A percentile compares a stretch with the other conserved stretches of the same genome.
Evolutionary conservation across 352 stramenopile genomes (phyloP).

Genomic region (Aphanomyces invadans): DNA sequence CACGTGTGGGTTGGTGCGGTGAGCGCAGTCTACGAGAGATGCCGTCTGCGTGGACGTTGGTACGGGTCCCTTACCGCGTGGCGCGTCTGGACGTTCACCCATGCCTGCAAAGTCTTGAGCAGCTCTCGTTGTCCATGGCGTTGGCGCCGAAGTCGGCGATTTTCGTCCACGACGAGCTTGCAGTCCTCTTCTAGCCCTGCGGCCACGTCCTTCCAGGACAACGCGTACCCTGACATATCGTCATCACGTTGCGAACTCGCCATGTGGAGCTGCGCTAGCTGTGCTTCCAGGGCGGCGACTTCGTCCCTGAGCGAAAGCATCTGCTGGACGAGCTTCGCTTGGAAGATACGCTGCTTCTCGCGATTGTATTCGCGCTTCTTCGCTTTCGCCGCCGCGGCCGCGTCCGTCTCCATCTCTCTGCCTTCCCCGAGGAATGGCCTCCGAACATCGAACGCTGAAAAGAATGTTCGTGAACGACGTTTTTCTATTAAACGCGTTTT

Average conservation of each 20-base stretch:
- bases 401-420: too few species aligned
- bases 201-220: slow-evolving; percentile 19
- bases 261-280: background rate
- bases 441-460: too few species aligned
- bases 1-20: background rate
- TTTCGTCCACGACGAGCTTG: background rate
- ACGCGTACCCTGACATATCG: background rate
- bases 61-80: background rate
- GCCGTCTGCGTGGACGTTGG: background rate
- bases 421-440: too few species aligned
- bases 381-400: background rate
- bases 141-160: background rate
- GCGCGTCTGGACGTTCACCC: slow-evolving; percentile 2
- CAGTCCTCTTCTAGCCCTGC: slow-evolving; percentile 1
- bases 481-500: too few species aligned
- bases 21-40: background rate
- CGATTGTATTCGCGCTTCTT: slow-evolving; percentile 21
- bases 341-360: slow-evolving; percentile 11
- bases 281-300: background rate
- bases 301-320: slow-evolving; percentile 6
- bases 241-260: background rate
- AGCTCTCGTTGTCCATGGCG: background rate
- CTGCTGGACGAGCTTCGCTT: slow-evolving; percentile 10
- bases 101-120: background rate
- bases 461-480: too few species aligned